Percentiles rank a stretch among this genome's conserved stretches.
These are phyloP conservation scores for Eutypella sp. DNA, from an alignment of 2,329 filamentous ascomycete genomes.

Conservation along the genomic window DNA sequence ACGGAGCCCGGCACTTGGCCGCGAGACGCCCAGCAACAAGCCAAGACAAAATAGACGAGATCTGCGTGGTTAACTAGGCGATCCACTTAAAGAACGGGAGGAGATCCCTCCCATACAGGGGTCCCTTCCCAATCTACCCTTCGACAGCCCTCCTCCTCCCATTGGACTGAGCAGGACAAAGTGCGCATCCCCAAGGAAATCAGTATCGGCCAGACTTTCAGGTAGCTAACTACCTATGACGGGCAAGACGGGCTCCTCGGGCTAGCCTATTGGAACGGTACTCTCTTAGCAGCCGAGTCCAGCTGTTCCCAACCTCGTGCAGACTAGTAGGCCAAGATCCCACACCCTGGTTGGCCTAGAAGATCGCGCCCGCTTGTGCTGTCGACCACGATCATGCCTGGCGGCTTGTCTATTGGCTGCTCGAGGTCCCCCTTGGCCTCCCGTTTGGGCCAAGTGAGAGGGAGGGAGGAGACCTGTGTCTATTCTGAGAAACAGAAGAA, in stretches of 20 bases:
- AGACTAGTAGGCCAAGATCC: not conserved
- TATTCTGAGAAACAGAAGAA: slow-evolving; percentile 3
- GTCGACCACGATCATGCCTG: not conserved
- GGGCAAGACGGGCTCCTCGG: too few relatives aligned
- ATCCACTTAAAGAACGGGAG: not conserved
- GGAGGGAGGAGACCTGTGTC: not conserved
- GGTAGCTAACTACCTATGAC: too few relatives aligned
- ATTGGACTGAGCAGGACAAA: not conserved
- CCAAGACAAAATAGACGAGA: slow-evolving; percentile 7
- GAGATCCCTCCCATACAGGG: not conserved
- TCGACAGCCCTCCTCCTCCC: not conserved
- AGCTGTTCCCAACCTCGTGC: too few relatives aligned
- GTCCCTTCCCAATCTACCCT: not conserved
- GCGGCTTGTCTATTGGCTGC: not conserved
- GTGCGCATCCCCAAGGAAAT: not conserved
- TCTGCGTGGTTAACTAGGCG: not conserved
- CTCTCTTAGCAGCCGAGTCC: too few relatives aligned
- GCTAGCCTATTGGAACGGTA: too few relatives aligned
- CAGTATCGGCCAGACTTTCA: not conserved
- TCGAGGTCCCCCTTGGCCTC: not conserved
- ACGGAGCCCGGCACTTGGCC: slow-evolving; percentile 2
- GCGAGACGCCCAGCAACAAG: slow-evolving; percentile 10
- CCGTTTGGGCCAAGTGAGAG: not conserved
- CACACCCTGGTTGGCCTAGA: not conserved
- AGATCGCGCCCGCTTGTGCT: not conserved